Conservation (phyloP, 1,139 yeast species). For the Hyphopichia wangnamkhiaoensis region DNA sequence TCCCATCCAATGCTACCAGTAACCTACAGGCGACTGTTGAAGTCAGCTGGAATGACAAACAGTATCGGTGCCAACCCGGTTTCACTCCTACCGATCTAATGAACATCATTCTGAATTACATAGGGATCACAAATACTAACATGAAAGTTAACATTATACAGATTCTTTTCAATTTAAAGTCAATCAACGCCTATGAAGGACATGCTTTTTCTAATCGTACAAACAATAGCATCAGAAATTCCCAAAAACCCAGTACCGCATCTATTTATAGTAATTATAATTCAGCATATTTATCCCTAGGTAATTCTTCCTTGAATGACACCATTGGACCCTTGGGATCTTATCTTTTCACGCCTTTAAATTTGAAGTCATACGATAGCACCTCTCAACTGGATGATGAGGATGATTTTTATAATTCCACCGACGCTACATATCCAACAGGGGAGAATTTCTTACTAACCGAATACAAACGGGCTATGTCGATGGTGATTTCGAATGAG, state of each 20-base stretch:
- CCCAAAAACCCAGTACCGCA: not conserved
- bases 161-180: constrained; percentile 49
- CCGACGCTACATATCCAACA: constrained; percentile 36
- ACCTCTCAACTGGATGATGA: constrained; percentile 1
- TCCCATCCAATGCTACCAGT: constrained; percentile 29
- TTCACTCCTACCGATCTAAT: constrained; percentile 45
- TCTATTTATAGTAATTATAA: constrained; percentile 3
- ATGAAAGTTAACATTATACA: constrained; percentile 56
- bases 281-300: constrained; percentile 13
- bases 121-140: constrained; percentile 54
- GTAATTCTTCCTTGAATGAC: constrained; percentile 31
- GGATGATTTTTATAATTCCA: constrained; percentile 18
- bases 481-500: constrained; percentile 32
- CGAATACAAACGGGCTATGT: constrained; percentile 41
- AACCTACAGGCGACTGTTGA: constrained; percentile 11
- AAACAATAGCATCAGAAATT: no score
- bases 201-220: constrained; percentile 2
- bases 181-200: constrained; percentile 14
- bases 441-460: constrained; percentile 43
- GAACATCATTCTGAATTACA: constrained; percentile 33
- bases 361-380: constrained; percentile 14
- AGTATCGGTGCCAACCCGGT: constrained; percentile 42
- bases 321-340: constrained; percentile 20
- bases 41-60: constrained; percentile 29
- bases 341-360: constrained; percentile 29